Evolutionary conservation across 2,329 filamentous ascomycete genomes (phyloP), one percentile per base, ranked within the genome.

Genomic region (Ophiostoma sp.): DNA sequence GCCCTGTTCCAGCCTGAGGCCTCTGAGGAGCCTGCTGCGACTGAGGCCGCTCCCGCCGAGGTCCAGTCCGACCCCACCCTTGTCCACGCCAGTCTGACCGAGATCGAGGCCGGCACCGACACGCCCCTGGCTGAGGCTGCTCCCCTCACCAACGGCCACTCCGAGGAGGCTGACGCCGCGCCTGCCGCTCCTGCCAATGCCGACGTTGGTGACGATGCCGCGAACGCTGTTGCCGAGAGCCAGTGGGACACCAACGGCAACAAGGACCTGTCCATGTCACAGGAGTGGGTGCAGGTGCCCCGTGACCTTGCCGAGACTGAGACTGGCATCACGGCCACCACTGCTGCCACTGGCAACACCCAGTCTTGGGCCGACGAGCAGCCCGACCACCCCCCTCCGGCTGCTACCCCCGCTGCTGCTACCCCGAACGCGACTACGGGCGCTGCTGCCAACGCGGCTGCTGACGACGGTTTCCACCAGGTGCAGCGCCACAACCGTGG

Each of bases 291-390:
- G 74, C 82, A 94, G 80, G 85, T 93, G 61, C 89, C 93, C 70
- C 89, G 91, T 73, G 89, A 95, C 79, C 87, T 91, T 64, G 84
- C 89, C 70, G 94, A 97, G 85, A 91, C 92, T 5, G 93, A 96
- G 75, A 89, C 87, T 50, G 89, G 89, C 50, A 80, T 89, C 57
- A 83, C 86, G 64, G 88, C 89, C 33, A 89, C 88, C n/a, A 88
- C 90, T 64, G 89, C 88, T 7, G 83, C 84, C 9, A 81, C 84
- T 52, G 80, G 83, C 72, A 86, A 87, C 78, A 85, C 86, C 39
- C 90, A 92, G 79, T 94, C 91, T 78, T 97, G 93, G 93, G 93
- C 93, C 33, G 94, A 97, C 78, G 93, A 96, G 75, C 88, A 92
- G 77, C 89, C 91, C 22, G 88, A 90, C 74, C 81, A 76, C 80